Evolutionary conservation across 1,284 basidiomycete genomes (phyloP), one percentile per base, ranked within the genome.

Genomic region (Retiboletus flavoniger): DNA sequence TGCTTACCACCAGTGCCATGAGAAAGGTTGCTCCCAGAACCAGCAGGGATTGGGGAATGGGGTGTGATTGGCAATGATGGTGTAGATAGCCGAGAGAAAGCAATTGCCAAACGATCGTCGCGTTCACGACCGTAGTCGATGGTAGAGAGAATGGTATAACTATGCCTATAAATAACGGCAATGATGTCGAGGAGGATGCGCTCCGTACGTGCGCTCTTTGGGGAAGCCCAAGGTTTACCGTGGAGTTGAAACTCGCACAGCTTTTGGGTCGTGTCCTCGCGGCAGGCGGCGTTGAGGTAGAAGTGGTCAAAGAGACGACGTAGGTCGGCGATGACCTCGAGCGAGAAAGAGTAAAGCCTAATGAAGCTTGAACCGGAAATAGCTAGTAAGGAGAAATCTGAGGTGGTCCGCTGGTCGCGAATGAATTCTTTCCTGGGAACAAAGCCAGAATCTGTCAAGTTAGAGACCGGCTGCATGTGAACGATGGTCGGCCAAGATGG

Each of bases 61-160:
- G 75, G 70, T 16, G 73, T 68, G 17, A 65, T 54, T 38, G 66
- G 43, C 28, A 68, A 58, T 8, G 65, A 52, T 17, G 66, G 70
- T 35, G 60, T 46, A 46, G 59, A 68, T 35, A 81, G 75, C 53
- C 75, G 79, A 16, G 85, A 85, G 69, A 91, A 89, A 19, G 83
- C 78, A 63, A 90, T 78, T 45, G 81, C 80, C 17, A 90, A 65
- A 43, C 83, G 80, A 69, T 91, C 88, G 61, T 89, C 87, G 48
- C 74, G 76, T 69, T 91, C 89, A 52, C 85, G 78, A 19, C 87
- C 89, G 66, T 90, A 91, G 69, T 90, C 87, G 59, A 91, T 76
- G 35, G 79, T 80, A 19, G 87, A 87, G 16, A 89, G 72, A 62
- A 84, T 85, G 28, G 72, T 72, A 63, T 82, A 87, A 41, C 84